Evolutionary conservation across 345 rosid genomes (phyloP).

Genomic region (Ricinus communis): DNA sequence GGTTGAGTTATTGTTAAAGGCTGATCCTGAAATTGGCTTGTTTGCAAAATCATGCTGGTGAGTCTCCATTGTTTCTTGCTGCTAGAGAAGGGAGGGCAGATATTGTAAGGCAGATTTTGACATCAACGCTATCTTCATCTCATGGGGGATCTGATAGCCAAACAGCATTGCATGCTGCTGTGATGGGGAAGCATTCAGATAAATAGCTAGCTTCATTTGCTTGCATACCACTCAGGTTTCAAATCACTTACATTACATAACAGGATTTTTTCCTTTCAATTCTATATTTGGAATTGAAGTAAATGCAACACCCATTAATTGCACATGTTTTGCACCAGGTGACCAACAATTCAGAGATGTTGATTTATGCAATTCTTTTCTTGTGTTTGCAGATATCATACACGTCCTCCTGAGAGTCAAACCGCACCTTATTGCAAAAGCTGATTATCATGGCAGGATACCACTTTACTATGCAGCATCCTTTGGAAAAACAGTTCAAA

Average conservation of each 20-base stretch:
- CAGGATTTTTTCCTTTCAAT: no score
- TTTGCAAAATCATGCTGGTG: neutral
- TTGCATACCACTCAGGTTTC: neutral
- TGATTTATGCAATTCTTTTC: neutral
- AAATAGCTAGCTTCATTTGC: neutral
- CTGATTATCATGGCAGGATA: no score
- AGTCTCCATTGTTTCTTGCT: neutral
- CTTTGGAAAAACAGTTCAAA: neutral
- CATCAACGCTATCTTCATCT: neutral
- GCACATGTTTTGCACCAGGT: no score
- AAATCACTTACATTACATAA: no score
- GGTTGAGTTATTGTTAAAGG: neutral
- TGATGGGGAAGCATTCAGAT: neutral
- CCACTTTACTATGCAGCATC: neutral
- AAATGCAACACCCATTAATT: no score
- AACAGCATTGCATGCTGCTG: conserved; percentile 6
- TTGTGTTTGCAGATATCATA: neutral
- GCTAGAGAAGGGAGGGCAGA: conserved; percentile 1
- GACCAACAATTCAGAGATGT: no score
- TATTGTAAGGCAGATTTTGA: neutral
- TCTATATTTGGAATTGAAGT: no score
- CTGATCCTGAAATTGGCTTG: neutral
- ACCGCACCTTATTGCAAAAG: no score
- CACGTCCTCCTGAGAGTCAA: neutral
- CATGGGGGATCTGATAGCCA: neutral